Evolutionary conservation across 345 rosid species (phyloP), one percentile per base, ranked within the genome.

Genomic region (Ceriops zippeliana): DNA sequence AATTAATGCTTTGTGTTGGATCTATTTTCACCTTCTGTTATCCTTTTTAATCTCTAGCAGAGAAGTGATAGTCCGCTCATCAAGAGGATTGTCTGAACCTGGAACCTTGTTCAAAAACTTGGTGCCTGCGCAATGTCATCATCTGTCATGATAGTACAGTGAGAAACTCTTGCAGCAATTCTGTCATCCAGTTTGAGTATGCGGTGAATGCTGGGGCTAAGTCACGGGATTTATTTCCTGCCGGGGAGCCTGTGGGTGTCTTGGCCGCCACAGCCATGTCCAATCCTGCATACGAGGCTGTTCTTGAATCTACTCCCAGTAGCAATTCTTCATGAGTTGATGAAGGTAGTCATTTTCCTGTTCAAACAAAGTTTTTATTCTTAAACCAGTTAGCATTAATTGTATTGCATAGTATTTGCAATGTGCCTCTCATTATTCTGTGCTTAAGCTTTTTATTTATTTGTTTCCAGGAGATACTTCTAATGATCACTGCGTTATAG

Each of bases 241-340:
- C 99, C 6, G 96, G 99, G 65, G 99, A 95, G 71, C 99, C 99
- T 58, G 96, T 95, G 58, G 99, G 99, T 59, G 98, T 91, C 49
- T 81, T 91, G 74, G 97, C 99, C 65, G 98, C 99, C 51, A 95
- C 99, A 65, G 96, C 97, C 22, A 91, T 95, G 96, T 91, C 97
- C 42, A 91, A 83, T 80, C 98, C 99, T 74, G 99, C 99, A 6
- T 95, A 91, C 62, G 91, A 91, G 77, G 99, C 99, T 2, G 99
- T 95, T 73, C 96, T 95, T 73, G 99, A 95, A 87, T 91, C 99
- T 62, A 72, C 85, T 68, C 85, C 97, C 9, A 91, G 83, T 66
- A 95, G 96, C 81, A 95, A 87, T 71, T 86, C 89, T 21, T 95
- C 96, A 11, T 95, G 99, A 95, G 67, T 72, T 80, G 78, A 95